Evolutionary conservation across 139 green algal species (phyloP).

Genomic region (Picochlorum sp.): DNA sequence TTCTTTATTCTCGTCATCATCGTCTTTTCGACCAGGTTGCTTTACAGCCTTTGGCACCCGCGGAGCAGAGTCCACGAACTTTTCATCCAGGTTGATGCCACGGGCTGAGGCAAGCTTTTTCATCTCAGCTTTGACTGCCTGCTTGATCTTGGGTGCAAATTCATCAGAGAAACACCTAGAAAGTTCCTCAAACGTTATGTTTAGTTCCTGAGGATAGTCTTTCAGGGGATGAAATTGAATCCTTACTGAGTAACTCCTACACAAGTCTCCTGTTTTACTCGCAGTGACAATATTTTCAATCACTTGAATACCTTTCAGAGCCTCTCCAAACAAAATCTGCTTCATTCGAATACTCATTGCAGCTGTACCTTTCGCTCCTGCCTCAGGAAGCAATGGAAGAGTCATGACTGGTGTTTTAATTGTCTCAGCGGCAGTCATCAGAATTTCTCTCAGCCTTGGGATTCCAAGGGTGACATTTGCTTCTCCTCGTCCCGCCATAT

Average conservation of each 20-base stretch:
- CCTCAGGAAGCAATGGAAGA: conserved; percentile 55
- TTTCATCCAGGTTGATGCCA: conserved; percentile 17
- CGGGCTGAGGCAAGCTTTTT: conserved; percentile 12
- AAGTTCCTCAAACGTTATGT: conserved; percentile 62
- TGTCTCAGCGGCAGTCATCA: conserved; percentile 83
- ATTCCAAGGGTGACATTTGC: conserved; percentile 99
- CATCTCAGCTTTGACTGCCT: conserved; percentile 35
- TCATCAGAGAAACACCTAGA: conserved; percentile 34
- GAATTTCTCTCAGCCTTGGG: conserved; percentile 91
- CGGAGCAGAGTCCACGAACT: conserved; percentile 8
- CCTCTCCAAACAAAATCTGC: conserved; percentile 72
- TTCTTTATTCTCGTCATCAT: conserved; percentile 63
- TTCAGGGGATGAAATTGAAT: conserved; percentile 38
- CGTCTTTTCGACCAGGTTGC: conserved; percentile 29
- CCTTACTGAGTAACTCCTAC: conserved; percentile 35
- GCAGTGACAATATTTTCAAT: conserved; percentile 44
- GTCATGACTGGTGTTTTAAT: conserved; percentile 94
- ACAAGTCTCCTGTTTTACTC: conserved; percentile 12
- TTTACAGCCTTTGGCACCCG: conserved; percentile 6
- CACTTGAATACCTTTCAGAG: conserved; percentile 48
- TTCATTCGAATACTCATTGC: conserved; percentile 67
- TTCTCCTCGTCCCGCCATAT: conserved; percentile 78
- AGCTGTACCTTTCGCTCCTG: not conserved
- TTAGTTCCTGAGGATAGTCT: conserved; percentile 55
- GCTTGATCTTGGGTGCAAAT: conserved; percentile 60